Percentiles rank a stretch among this genome's conserved stretches.
Conservation (phyloP, 1,139 yeast species). For the Saccharomyces pastorianus region DNA sequence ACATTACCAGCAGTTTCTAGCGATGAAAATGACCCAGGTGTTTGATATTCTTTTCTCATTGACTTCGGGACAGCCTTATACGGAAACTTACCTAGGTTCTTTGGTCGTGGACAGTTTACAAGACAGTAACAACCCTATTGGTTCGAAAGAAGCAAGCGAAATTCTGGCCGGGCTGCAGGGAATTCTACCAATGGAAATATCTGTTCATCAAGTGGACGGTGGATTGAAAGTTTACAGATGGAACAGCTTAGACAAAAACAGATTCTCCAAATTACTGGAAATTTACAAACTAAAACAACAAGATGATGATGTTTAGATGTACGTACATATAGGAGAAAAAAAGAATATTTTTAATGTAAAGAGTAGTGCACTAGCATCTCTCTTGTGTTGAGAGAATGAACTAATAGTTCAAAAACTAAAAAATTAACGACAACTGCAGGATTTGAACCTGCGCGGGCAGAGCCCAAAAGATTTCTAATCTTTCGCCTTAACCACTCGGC, state of each 20-base stretch:
- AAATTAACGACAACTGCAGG: conserved; percentile 34
- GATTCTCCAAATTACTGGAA: conserved; percentile 1
- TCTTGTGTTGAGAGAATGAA: no score
- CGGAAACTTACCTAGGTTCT: conserved; percentile 26
- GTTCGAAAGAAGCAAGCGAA: conserved; percentile 29
- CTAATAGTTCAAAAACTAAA: neutral
- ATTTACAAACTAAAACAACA: neutral
- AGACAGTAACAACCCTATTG: conserved; percentile 31
- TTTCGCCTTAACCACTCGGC: conserved; percentile 51
- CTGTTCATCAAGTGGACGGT: conserved; percentile 21
- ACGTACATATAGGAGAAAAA: no score
- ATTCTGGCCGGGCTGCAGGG: conserved; percentile 21
- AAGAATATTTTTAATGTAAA: no score
- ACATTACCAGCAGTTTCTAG: conserved; percentile 35
- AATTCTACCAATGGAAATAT: conserved; percentile 15
- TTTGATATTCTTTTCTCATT: conserved; percentile 29
- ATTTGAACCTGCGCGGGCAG: conserved; percentile 36
- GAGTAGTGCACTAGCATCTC: no score
- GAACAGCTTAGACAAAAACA: conserved; percentile 14
- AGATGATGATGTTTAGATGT: neutral
- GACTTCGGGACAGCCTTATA: conserved; percentile 30
- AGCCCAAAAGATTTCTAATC: conserved; percentile 47
- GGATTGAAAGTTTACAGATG: conserved; percentile 26
- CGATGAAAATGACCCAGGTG: conserved; percentile 37
- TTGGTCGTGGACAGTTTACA: conserved; percentile 30